Base-by-base conservation (phyloP, 352 stramenopile genomes). In the Globisporangium radiosum region DNA sequence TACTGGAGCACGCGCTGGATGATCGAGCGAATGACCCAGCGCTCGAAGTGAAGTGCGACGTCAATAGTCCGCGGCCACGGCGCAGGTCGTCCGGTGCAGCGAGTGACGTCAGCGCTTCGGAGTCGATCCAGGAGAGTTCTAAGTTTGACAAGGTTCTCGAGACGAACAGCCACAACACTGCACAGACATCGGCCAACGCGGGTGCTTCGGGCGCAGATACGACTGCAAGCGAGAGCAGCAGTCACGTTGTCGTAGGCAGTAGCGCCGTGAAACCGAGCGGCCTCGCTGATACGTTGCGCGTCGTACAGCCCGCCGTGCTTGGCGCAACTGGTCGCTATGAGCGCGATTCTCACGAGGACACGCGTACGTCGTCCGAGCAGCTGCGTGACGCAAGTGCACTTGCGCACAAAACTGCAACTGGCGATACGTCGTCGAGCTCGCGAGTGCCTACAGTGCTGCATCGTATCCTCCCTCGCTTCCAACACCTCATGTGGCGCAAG, bases 291-390 rank as follows among this genome's bases (percentile, higher is more conserved):
- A 60, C 43, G 17, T 50, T 70, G 13, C 50, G 40, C 15, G 60
- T 70, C 38, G 55, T 57, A 33, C 64, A 59, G 59, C 64, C 51
- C 4, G 19, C 56, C 15, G 33, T 70, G 1, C 51, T 42, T 14
- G 49, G 59, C 9, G 38, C 43, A 7, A 19, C 1, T 11, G 39
- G 42, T n/a, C 14, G 48, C 9, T 25, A 56, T 42, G 14, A 8
- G 3, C 53, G 47, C 9, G 33, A 47, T 19, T 49, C 39, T 9
- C 38, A 25, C 36, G 47, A 56, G 25, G 25, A 33, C 25, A 33
- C 25, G 25, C 25, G 25, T 33, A 33, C 25, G 2, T 33, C 25
- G 25, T 33, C 25, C 25, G 2, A 39, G 38, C 9, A 25, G 11
- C 53, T 47, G 15, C 54, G 19, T 19, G 43, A 50, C 4, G 8